Evolutionary conservation across 2,329 filamentous ascomycete genomes (phyloP), one percentile per base, ranked within the genome.

Genomic region (Claviceps maximensis): DNA sequence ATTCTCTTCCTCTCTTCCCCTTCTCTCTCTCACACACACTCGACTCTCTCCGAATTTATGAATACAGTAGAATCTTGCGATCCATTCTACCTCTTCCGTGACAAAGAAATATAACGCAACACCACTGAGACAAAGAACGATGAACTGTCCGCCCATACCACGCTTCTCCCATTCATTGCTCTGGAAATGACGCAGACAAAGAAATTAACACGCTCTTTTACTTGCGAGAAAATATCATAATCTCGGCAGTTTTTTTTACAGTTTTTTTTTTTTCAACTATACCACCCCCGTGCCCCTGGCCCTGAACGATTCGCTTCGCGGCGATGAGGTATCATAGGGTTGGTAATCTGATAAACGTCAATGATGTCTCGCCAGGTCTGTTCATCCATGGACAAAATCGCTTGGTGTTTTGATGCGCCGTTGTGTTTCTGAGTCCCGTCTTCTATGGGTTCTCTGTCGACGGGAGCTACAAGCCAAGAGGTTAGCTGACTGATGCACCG

Each of bases 311-410:
- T 67, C 53, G 78, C 71, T 57, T 88, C 83, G 56, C 79, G 71
- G 17, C 93, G 80, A 66, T 95, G 86, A n/a, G 83, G 79, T 57
- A 98, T 97, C 68, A 96, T 84, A 1, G 87, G 76, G 58, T 88
- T 75, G n/a, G 72, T 77, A 58, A 97, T 88, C 27, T 84, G 73
- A 62, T 90, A 94, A 0, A 80, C 80, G 10, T 86, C 68, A 49
- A 95, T 84, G 46, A 96, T 75, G 21, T 87, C 79, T 59, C 80
- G 73, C 91, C 91, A 98, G 0, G 80, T 87, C 1, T 80, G 76
- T 73, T 89, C 93, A 60, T 97, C 89, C 56, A 98, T 79, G 13
- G 86, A 84, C 64, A 97, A 80, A 23, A 98, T 84, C 13, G 90
- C 87, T 69, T 98, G 93, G 57, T 93, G 85, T 60, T 86, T 82